Conservation (phyloP, 768 basidiomycete species). For the Pleurotus ostreatus region DNA sequence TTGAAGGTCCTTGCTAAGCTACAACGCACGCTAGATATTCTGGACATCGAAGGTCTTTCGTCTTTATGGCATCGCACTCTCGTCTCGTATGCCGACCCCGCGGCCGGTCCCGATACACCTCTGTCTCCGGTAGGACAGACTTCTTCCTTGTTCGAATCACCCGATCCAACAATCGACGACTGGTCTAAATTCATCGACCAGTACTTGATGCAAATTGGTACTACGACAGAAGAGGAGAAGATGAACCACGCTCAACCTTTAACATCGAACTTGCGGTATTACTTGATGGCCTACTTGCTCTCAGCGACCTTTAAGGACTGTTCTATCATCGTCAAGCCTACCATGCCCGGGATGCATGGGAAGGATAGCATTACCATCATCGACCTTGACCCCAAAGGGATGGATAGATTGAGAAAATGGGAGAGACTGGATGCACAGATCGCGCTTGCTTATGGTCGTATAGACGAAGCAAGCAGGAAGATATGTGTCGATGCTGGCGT, state of each 20-base stretch:
- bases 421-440: constrained; percentile 69
- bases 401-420: constrained; percentile 67
- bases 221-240: constrained; percentile 24
- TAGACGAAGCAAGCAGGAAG: constrained; percentile 13
- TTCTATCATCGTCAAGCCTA: constrained; percentile 45
- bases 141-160: constrained; percentile 23
- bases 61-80: constrained; percentile 35
- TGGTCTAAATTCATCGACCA: constrained; percentile 60
- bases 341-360: constrained; percentile 9
- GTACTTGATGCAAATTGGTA: constrained; percentile 33
- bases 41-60: constrained; percentile 82
- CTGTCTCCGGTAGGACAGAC: constrained; percentile 27
- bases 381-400: constrained; percentile 82
- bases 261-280: constrained; percentile 50
- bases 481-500: constrained; percentile 15
- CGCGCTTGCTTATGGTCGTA: constrained; percentile 34
- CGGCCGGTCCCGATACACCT: constrained; percentile 13
- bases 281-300: constrained; percentile 73
- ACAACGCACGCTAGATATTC: constrained; percentile 73
- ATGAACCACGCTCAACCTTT: constrained; percentile 19
- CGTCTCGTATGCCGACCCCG: constrained; percentile 5
- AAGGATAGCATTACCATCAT: constrained; percentile 57
- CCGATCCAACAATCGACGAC: constrained; percentile 59
- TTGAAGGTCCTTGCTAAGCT: constrained; percentile 52
- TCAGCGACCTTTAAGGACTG: constrained; percentile 98